These are phyloP conservation scores for Talaromyces stipitatus DNA, from an alignment of 495 filamentous ascomycete species.

Conservation along the genomic window DNA sequence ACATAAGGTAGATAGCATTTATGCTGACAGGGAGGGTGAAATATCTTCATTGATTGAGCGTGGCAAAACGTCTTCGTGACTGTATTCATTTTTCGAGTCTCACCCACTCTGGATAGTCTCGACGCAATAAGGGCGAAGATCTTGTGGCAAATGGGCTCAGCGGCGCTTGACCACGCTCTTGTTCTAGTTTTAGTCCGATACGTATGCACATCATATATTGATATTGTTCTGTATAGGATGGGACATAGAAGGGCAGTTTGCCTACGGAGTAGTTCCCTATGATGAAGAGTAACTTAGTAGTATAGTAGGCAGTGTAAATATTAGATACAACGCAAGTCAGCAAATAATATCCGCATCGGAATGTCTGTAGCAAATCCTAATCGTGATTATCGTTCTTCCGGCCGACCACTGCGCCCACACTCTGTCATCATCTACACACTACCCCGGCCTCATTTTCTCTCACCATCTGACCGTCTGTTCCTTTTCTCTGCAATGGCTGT, in stretches of 20 bases:
- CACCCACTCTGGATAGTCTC: not conserved
- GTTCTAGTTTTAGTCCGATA: no score
- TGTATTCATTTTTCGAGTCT: not conserved
- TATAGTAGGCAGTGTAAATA: not conserved
- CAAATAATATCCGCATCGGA: not conserved
- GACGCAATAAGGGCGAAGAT: not conserved
- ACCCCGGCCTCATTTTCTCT: slow-evolving; percentile 1
- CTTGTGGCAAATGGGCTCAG: not conserved
- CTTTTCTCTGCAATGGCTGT: slow-evolving; percentile 2
- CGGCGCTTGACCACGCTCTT: not conserved
- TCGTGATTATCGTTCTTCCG: slow-evolving; percentile 6
- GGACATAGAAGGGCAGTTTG: no score
- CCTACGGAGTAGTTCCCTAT: no score
- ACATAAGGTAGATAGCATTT: no score
- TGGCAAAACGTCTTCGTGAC: not conserved
- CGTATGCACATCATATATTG: no score
- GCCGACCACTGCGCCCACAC: slow-evolving; percentile 1
- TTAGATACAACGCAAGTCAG: not conserved
- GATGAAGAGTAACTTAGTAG: no score
- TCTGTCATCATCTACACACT: not conserved
- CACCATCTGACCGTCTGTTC: not conserved
- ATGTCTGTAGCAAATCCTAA: not conserved
- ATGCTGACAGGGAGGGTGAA: not conserved
- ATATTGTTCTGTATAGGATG: no score
- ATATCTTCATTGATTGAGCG: not conserved